Base-by-base conservation (phyloP, 148 eudicot genomes). In the Cornus controversa region DNA sequence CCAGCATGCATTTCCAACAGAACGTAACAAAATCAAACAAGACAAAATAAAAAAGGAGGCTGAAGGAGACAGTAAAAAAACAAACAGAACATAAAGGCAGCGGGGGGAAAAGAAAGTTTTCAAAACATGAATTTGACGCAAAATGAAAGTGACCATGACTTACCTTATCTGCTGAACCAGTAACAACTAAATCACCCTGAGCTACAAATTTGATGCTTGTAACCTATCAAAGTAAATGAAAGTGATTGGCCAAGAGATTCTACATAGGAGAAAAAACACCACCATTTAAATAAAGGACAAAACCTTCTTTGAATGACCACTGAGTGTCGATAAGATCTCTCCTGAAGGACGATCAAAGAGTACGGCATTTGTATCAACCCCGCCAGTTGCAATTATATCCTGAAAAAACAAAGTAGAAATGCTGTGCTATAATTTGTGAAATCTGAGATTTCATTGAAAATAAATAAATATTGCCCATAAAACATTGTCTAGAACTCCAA, bases 261-360 rank as follows among this genome's bases (percentile, higher is more conserved):
- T 70, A 36, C 18, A 47, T 18, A 66, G 75, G 67, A 80, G 69
- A 73, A 23, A 37, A 62, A 50, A 74, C 29, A 26, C 40, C 71
- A 47, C 6, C 6, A 47, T 53, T 54, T 67, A 24, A 36, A 45
- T 24, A 67, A 69, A 58, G 69, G 53, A 75, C 6, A 9, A 10
- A 50, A 93, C 99, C 99, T 90, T 93, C 91, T 96, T 96, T 65
- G 99, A 91, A 78, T 96, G 99, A 78, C 98, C 98, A 83, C 93
- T 96, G 40, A 93, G 97, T 16, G 97, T 96, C 34, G 99, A 90
- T 82, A 91, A 77, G 47, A 90, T 91, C 88, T 90, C 88, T 75
- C 90, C 96, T 71, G 98, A 89, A 50, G 94, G 74, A 72, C 91
- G 88, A 87, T 93, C 84, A 81, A 96, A 93, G 75, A 96, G 85